phyloP scores from a whole-genome alignment of 148 eudicot genomes.

The Heliamphora exappendiculata region DNA sequence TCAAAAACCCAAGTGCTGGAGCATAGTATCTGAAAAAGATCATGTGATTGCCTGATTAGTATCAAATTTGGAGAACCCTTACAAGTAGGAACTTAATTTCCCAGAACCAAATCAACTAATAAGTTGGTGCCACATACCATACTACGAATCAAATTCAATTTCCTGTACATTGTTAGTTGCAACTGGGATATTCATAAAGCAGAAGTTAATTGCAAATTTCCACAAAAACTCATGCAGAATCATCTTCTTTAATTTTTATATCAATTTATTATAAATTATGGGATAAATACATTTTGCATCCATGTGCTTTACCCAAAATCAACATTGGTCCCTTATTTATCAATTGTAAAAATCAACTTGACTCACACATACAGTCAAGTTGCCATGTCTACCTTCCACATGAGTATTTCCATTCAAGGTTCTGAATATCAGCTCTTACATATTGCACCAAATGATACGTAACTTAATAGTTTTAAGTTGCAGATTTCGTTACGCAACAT shows the following conservation, averaged over 20 bases:
- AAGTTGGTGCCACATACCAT: background rate
- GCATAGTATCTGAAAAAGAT: slow-evolving; percentile 70
- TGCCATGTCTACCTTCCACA: too few relatives aligned
- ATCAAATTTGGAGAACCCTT: background rate
- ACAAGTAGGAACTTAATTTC: background rate
- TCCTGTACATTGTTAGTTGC: background rate
- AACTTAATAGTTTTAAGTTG: too few relatives aligned
- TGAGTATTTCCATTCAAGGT: too few relatives aligned
- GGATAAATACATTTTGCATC: too few relatives aligned
- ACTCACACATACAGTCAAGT: too few relatives aligned
- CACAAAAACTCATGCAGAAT: background rate
- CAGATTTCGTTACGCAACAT: too few relatives aligned
- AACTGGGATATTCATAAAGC: background rate
- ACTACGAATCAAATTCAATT: background rate
- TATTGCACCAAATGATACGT: too few relatives aligned
- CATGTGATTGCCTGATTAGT: background rate
- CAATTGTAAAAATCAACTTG: too few relatives aligned
- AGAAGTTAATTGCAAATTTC: background rate
- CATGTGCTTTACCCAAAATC: too few relatives aligned
- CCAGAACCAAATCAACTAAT: slow-evolving; percentile 1
- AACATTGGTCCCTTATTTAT: too few relatives aligned
- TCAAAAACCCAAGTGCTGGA: slow-evolving; percentile 83
- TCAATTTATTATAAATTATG: background rate
- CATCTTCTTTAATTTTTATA: background rate
- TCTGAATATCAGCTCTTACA: too few relatives aligned